Evolutionary conservation across 2,329 filamentous ascomycete genomes (phyloP).

Genomic region (Corinectria fuckeliana): DNA sequence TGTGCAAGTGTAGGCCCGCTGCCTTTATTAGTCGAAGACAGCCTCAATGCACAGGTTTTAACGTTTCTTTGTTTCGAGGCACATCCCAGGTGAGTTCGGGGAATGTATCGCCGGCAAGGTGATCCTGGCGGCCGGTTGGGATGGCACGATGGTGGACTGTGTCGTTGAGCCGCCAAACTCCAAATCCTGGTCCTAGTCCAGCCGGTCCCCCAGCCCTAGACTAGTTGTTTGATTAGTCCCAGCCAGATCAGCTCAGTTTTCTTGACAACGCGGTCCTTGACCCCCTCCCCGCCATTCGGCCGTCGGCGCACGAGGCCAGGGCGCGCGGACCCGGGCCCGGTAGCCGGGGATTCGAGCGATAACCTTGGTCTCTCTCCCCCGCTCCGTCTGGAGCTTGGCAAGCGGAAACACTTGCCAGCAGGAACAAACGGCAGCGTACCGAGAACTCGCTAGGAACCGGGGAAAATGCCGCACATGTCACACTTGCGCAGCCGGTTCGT

Average conservation of each 20-base stretch:
- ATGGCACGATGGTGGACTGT: background rate
- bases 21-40: background rate
- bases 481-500: background rate
- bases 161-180: slow-evolving; percentile 16
- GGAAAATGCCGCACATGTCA: slow-evolving; percentile 14
- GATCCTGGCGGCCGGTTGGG: background rate
- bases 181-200: background rate
- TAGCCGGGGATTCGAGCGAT: background rate
- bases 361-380: too few species aligned
- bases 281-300: slow-evolving; percentile 5
- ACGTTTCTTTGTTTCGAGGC: too few species aligned
- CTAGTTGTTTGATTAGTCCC: too few species aligned
- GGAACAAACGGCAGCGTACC: background rate
- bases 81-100: background rate
- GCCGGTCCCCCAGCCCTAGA: background rate
- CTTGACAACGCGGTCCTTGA: background rate
- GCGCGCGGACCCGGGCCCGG: slow-evolving; percentile 6
- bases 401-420: background rate
- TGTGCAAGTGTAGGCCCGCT: background rate
- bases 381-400: background rate
- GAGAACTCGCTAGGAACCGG: background rate
- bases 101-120: background rate
- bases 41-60: background rate
- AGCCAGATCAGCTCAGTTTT: slow-evolving; percentile 20
- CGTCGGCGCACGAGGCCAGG: slow-evolving; percentile 6